Conservation (phyloP, 768 basidiomycete species). For the Crepidotus variabilis region DNA sequence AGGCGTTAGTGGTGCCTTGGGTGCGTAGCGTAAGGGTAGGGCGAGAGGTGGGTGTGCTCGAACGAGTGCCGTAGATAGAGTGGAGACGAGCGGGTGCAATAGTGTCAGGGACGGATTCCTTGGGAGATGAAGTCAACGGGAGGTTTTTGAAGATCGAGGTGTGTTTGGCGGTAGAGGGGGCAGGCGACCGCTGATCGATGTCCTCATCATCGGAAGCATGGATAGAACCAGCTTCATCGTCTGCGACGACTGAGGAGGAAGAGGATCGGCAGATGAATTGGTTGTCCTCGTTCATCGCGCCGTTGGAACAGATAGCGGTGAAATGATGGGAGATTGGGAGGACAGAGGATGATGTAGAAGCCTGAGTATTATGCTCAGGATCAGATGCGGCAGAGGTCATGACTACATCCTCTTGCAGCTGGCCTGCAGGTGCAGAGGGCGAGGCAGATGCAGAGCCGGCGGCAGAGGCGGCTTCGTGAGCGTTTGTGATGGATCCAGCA, state of each 20-base stretch:
- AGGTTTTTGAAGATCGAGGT: conserved; percentile 25
- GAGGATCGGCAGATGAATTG: conserved; percentile 10
- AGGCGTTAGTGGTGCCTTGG: conserved; percentile 26
- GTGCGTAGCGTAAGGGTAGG: conserved; percentile 65
- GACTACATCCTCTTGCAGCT: conserved; percentile 26
- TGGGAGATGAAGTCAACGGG: conserved; percentile 36
- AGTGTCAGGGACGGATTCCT: conserved; percentile 46
- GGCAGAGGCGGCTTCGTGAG: conserved; percentile 3
- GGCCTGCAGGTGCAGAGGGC: conserved; percentile 19
- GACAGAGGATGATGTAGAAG: background rate
- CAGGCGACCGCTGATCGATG: conserved; percentile 24
- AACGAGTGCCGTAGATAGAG: conserved; percentile 47
- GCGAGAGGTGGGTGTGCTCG: conserved; percentile 38
- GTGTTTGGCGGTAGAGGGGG: conserved; percentile 26
- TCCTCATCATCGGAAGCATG: conserved; percentile 32
- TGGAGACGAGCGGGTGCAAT: conserved; percentile 58
- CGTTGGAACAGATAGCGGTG: conserved; percentile 7
- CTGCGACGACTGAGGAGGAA: conserved; percentile 17
- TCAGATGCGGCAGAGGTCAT: conserved; percentile 23
- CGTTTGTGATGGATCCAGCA: conserved; percentile 3
- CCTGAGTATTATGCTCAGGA: conserved; percentile 1
- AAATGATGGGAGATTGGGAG: background rate
- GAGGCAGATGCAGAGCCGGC: conserved; percentile 10
- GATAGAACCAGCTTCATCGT: conserved; percentile 30
- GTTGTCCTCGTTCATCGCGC: conserved; percentile 14